Base-by-base conservation (phyloP, 2,329 filamentous ascomycete species). In the Torrubiella hemipterigena region DNA sequence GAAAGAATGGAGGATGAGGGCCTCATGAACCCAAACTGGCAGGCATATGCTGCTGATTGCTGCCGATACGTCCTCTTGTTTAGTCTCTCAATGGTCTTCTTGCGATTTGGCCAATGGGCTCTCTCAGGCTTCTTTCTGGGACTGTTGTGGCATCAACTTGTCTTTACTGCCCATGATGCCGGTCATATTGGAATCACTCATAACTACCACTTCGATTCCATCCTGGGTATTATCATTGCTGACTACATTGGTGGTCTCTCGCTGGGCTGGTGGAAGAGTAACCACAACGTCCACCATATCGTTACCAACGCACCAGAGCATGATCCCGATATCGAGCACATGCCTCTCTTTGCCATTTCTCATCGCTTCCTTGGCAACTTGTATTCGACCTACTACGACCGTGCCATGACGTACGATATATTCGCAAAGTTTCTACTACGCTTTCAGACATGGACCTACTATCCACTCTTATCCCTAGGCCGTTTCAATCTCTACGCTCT, bases 141-240 rank as follows among this genome's bases (percentile, higher is more conserved):
- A 14, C 66, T 73, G 39, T 70, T 93, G 48, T 96, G 91, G 89
- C 91, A 96, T 50, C 91, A 96, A 52, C 69, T 96, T 17, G 81
- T 89, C 31, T 98, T 98, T 50, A 79, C 80, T 2, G 91, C 84
- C 38, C 91, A 98, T 55, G 91, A 98, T 63, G 84, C 89, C 30
- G 87, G 85, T 6, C 91, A 98, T 55, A 93, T 95, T 81, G 91
- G 84, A 42, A 94, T 98, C 45, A 98, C 91, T 3, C 89, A 96
- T 56, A 68, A 79, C 50, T 96, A 89, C 52, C 77, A 81, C 30
- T 58, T 75, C 22, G 91, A 98, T 54, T 81, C 80, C 2, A 66
- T 81, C 29, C 84, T 98, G 39, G 89, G 85, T 29, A 94, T 96
- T 48, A 59, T 93, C 41, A 81, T 95, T 46, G 86, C 87, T 32